Conservation (phyloP, 495 filamentous ascomycete species). For the Aspergillus taichungensis region DNA sequence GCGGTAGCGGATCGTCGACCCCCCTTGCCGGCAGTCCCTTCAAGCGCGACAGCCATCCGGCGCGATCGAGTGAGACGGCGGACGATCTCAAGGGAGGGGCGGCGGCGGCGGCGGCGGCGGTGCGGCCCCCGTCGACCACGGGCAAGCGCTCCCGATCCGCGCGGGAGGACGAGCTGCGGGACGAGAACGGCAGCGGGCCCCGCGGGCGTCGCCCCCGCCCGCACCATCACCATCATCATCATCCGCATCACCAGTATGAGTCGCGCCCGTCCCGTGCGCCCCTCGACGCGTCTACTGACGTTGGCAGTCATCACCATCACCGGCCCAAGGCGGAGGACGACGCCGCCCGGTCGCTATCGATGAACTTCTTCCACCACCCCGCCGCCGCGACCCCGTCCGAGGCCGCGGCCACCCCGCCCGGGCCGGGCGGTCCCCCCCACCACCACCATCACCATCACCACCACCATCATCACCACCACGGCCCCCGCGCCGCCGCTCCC, state of each 20-base stretch:
- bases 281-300: background rate
- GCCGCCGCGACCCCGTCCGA: conserved; percentile 28
- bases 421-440: conserved; percentile 17
- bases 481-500: conserved; percentile 24
- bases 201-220: too few species aligned
- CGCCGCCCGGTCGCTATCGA: conserved; percentile 24
- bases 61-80: conserved; percentile 24
- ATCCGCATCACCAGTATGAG: conserved; percentile 53
- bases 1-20: conserved; percentile 45
- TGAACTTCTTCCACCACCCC: conserved; percentile 26
- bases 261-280: conserved; percentile 1
- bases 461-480: conserved; percentile 48
- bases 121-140: conserved; percentile 43
- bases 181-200: too few species aligned
- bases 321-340: conserved; percentile 64
- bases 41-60: conserved; percentile 33
- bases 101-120: conserved; percentile 14
- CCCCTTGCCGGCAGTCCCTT: conserved; percentile 50
- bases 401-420: conserved; percentile 26
- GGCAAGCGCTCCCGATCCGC: conserved; percentile 47
- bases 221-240: conserved; percentile 39
- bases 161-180: conserved; percentile 39
- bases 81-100: conserved; percentile 26
- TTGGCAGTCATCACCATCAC: conserved; percentile 63
- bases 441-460: conserved; percentile 47